Conservation (phyloP, 169 alveolate genomes). For the Plasmodium vinckei region DNA sequence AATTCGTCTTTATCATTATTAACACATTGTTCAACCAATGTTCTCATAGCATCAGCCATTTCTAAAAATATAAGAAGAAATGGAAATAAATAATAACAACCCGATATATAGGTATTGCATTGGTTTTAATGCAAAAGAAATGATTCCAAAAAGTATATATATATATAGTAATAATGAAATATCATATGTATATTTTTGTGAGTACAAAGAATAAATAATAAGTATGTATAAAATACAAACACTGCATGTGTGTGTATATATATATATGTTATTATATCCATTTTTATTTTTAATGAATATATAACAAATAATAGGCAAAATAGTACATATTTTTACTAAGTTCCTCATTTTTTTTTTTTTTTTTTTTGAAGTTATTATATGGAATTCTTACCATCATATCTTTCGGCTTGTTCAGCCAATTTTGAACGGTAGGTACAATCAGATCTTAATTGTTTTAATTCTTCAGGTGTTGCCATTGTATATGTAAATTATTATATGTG, state of each 20-base stretch:
- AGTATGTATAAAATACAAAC: not conserved
- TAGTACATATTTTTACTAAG: no score
- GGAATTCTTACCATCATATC: constrained; percentile 97
- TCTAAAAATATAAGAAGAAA: constrained; percentile 43
- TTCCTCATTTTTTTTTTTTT: not conserved
- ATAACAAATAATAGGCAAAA: no score
- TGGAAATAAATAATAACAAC: not conserved
- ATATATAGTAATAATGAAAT: not conserved
- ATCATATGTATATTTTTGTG: not conserved
- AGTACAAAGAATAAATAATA: no score
- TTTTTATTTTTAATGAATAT: not conserved
- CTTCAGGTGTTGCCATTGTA: constrained; percentile 73
- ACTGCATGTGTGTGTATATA: not conserved
- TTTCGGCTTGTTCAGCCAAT: constrained; percentile 99
- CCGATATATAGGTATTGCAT: not conserved
- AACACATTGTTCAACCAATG: constrained; percentile 84
- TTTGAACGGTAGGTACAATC: constrained; percentile 92
- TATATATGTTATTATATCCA: constrained; percentile 4
- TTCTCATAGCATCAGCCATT: constrained; percentile 88
- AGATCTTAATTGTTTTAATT: constrained; percentile 79
- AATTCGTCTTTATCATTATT: constrained; percentile 89
- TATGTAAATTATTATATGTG: not conserved
- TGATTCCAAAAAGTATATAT: not conserved
- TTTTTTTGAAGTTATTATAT: not conserved
- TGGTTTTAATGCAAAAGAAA: not conserved